Conservation (phyloP, 2,329 filamentous ascomycete species). For the Ascochyta rabiei region DNA sequence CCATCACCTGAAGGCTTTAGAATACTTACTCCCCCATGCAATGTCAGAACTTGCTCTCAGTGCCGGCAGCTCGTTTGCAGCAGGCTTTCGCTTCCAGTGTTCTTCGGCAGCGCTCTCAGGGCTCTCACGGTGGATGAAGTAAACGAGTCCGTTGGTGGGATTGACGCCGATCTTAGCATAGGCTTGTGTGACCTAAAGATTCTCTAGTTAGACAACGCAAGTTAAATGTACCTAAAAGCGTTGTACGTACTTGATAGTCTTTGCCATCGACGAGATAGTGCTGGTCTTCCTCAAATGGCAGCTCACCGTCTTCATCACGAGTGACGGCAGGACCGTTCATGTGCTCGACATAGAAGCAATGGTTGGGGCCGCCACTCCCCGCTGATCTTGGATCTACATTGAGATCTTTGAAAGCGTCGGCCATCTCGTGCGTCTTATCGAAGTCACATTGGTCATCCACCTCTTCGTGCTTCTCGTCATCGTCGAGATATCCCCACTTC, state of each 20-base stretch:
- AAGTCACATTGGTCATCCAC: conserved; percentile 14
- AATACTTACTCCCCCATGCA: conserved; percentile 14
- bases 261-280: conserved; percentile 9
- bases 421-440: conserved; percentile 4
- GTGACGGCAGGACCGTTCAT: conserved; percentile 4
- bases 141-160: conserved; percentile 13
- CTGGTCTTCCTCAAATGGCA: conserved; percentile 10
- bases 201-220: background rate
- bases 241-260: conserved; percentile 5
- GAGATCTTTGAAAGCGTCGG: conserved; percentile 9
- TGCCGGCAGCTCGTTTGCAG: conserved; percentile 3
- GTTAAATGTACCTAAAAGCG: background rate
- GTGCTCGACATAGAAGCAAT: conserved; percentile 18
- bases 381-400: conserved; percentile 6
- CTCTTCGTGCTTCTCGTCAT: background rate
- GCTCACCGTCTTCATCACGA: background rate
- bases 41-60: conserved; percentile 20
- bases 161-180: conserved; percentile 15
- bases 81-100: background rate
- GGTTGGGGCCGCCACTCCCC: conserved; percentile 11
- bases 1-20: background rate
- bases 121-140: conserved; percentile 16
- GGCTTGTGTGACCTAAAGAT: conserved; percentile 11
- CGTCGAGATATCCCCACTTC: conserved; percentile 19
- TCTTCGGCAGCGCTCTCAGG: background rate